phyloP scores from a whole-genome alignment of 148 eudicot species.

The Nepenthes mirabilis region DNA sequence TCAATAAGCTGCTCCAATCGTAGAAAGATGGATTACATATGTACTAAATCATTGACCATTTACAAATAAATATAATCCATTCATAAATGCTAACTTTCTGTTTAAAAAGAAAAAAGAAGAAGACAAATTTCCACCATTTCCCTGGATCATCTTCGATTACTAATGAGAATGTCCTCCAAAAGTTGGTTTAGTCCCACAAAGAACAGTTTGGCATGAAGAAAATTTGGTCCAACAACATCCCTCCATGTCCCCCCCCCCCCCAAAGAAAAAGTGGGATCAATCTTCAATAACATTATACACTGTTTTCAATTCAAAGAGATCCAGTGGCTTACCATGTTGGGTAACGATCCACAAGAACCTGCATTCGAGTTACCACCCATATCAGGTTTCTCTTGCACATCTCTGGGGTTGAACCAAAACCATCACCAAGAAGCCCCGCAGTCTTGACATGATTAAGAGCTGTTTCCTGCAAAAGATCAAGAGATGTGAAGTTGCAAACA shows the following conservation, averaged over 20 bases:
- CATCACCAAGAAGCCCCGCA: constrained; percentile 71
- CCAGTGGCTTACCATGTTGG: constrained; percentile 55
- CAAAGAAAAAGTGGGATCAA: neutral
- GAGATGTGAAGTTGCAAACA: neutral
- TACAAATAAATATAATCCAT: neutral
- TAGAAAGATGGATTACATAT: neutral
- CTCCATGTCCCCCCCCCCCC: too few species aligned
- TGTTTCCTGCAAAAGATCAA: constrained; percentile 52
- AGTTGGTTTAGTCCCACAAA: too few species aligned
- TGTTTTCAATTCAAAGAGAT: neutral
- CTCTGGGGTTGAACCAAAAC: constrained; percentile 72
- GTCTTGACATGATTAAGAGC: constrained; percentile 69
- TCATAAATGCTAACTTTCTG: neutral
- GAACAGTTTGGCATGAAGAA: too few species aligned
- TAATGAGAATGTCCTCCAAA: too few species aligned
- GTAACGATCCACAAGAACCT: constrained; percentile 52
- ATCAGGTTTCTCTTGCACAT: constrained; percentile 66
- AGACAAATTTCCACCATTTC: neutral
- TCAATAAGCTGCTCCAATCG: neutral
- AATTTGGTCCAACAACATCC: too few species aligned
- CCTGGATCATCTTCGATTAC: too few species aligned
- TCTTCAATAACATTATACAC: neutral
- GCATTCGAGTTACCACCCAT: constrained; percentile 82
- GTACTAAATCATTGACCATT: neutral
- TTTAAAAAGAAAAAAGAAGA: neutral